Base-by-base conservation (phyloP, 768 basidiomycete species). In the Boletus tomentosulus region DNA sequence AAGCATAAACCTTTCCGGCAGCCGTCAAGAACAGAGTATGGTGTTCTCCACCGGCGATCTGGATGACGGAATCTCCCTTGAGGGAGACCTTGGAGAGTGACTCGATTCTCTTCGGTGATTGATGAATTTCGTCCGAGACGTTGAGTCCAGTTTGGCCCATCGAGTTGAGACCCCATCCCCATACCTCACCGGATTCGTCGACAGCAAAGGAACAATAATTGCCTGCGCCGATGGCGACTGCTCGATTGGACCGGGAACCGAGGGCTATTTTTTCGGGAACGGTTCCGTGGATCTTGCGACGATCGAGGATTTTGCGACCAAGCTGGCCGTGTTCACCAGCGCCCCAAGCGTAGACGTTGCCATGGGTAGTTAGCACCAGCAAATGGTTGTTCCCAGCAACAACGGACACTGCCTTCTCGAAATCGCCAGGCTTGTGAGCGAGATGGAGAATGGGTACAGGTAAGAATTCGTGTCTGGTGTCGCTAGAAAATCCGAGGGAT, bases 111-210 rank as follows among this genome's bases (percentile, higher is more conserved):
- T 74, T 78, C 1, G 90, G 90, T 1, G 80, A 70, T 53, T 80
- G 78, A 13, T 80, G 78, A 12, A 91, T 79, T 50, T 85, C 75
- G 45, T 68, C 74, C 75, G 63, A 62, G 56, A 70, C 66, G 8
- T 74, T 76, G 0, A 87, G 85, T 31, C 89, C 89, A 1, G 82
- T 83, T 70, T 92, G 89, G 28, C 87, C 94, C 86, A 80, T 89
- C 71, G 76, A 90, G 70, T 98, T 97, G 55, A 94, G 76, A n/a
- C 96, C 96, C 96, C 96, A 98, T 12, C 84, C 92, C 85, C 87
- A 98, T 9, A 96, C 88, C 46, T 79, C 82, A 28, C 92, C 94
- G 6, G 77, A 73, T 49, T 87, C 81, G 66, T 93, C 87, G 53
- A 98, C 84, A 3, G 94, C 95, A 63, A 97, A 98, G 0, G 92